Evolutionary conservation across 73 alveolate genomes (phyloP), one percentile per base, ranked within the genome.

Genomic region (Symbiodinium pilosum): DNA sequence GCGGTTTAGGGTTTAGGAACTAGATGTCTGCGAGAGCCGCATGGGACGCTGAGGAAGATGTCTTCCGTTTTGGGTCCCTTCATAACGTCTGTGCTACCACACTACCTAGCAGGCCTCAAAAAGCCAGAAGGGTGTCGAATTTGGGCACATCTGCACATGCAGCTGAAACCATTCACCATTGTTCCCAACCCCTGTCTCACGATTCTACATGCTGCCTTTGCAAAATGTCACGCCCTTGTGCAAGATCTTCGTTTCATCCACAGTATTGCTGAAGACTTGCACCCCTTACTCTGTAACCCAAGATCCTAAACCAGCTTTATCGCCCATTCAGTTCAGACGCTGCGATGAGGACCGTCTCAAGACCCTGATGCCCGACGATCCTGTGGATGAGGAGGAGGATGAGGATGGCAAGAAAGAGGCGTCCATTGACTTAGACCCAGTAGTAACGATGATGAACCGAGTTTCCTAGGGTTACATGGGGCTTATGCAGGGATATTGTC

Each of bases 321-420:
- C 75, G n/a, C n/a, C n/a, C n/a, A n/a, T n/a, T n/a, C n/a, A n/a
- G n/a, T n/a, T 34, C 7, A 56, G 0, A 56, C 26, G 4, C 75
- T 56, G 26, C 28, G 36, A 7, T 30, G 36, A 88, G 95, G 95
- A 88, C 38, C 95, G 95, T 6, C 86, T 88, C 26, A 83, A 84
- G 47, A 88, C 95, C 38, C 95, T 88, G 30, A 36, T 88, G 59
- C 95, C 95, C 3, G 95, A 88, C 43, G 95, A 88, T 11, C 94
- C 94, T 8, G 94, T 26, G 42, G 84, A 51, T 26, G 93, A 73
- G 64, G 94, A 87, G 14, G 84, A 88, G 28, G 95, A 88, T 36
- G 51, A 88, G 71, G 36, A 64, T 21, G 94, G 28, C 32, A 16
- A 32, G 56, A 34, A 34, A 4, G 84, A 56, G 85, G 43, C 41